Percentiles rank a stretch among this genome's conserved stretches.
Conservation (phyloP, 257 asterid species). For the Anisodus tanguticus region DNA sequence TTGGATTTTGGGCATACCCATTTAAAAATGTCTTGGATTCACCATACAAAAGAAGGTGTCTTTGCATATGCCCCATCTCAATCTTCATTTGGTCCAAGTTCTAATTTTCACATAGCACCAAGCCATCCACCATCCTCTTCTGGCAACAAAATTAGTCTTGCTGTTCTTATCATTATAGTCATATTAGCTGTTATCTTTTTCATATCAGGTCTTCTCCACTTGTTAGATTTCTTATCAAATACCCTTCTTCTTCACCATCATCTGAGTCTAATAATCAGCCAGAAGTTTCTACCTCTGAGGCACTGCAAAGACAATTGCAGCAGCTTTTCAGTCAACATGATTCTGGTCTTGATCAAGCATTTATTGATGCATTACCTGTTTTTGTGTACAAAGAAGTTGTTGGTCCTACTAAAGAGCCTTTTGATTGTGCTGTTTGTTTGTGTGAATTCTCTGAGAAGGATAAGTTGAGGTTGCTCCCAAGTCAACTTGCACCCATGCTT, state of each 20-base stretch:
- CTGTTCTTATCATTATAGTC: conserved; percentile 44
- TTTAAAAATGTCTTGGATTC: conserved; percentile 57
- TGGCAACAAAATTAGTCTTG: conserved; percentile 43
- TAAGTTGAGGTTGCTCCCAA: conserved; percentile 53
- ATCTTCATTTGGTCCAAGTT: conserved; percentile 38
- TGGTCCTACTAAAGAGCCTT: conserved; percentile 51
- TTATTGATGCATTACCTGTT: conserved; percentile 57
- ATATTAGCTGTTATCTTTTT: conserved; percentile 48
- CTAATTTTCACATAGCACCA: conserved; percentile 46
- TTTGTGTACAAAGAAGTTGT: conserved; percentile 51
- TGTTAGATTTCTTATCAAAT: conserved; percentile 44
- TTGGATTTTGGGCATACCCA: conserved; percentile 51
- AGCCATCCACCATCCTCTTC: conserved; percentile 41
- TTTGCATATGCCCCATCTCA: conserved; percentile 46
- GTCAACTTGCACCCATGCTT: conserved; percentile 50
- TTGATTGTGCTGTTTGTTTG: conserved; percentile 65
- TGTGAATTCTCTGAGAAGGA: conserved; percentile 49
- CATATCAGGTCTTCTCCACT: conserved; percentile 47
- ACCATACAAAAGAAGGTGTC: conserved; percentile 42
- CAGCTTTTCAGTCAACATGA: conserved; percentile 58
- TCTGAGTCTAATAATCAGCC: conserved; percentile 34
- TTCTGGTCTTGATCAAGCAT: conserved; percentile 59
- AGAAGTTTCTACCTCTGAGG: conserved; percentile 44
- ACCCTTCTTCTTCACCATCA: conserved; percentile 38
- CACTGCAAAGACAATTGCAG: conserved; percentile 57